These are phyloP conservation scores for Podospora anserina DNA, from an alignment of 495 filamentous ascomycete species.

Conservation along the genomic window DNA sequence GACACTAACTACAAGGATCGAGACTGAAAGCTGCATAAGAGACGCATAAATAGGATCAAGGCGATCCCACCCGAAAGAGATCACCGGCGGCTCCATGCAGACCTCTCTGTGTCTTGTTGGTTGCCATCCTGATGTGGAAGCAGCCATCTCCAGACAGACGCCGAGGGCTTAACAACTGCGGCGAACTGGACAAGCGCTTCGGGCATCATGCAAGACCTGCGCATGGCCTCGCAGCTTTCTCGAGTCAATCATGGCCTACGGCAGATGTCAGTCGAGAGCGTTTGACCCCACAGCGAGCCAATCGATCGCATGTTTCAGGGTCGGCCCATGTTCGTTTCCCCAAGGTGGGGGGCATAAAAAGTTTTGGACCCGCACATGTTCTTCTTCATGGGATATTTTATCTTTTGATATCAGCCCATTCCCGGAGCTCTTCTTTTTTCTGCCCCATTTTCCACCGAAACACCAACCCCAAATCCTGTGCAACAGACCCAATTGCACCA, in stretches of 20 bases:
- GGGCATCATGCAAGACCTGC: conserved; percentile 22
- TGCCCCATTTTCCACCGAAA: conserved; percentile 8
- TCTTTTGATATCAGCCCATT: conserved; percentile 31
- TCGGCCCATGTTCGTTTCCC: conserved; percentile 12
- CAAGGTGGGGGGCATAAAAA: conserved; percentile 18
- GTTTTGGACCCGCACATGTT: conserved; percentile 19
- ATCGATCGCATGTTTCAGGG: conserved; percentile 8
- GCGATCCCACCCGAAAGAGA: conserved; percentile 8
- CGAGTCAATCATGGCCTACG: neutral
- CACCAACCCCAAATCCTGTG: neutral
- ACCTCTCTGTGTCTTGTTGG: neutral
- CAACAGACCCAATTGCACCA: conserved; percentile 25
- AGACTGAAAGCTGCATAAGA: neutral
- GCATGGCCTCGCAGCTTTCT: neutral
- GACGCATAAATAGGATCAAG: conserved; percentile 11
- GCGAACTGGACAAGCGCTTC: conserved; percentile 20
- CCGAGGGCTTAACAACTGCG: conserved; percentile 9
- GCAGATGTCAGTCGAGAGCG: neutral
- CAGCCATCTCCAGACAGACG: conserved; percentile 20
- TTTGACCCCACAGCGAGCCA: neutral
- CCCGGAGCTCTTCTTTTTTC: conserved; percentile 8
- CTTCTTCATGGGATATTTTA: conserved; percentile 21
- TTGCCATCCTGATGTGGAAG: conserved; percentile 1
- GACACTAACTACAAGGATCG: neutral
- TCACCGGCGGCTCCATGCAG: conserved; percentile 17